phyloP scores from a whole-genome alignment of 192 early-diverging fungal species.

The Lobosporangium transversale region DNA sequence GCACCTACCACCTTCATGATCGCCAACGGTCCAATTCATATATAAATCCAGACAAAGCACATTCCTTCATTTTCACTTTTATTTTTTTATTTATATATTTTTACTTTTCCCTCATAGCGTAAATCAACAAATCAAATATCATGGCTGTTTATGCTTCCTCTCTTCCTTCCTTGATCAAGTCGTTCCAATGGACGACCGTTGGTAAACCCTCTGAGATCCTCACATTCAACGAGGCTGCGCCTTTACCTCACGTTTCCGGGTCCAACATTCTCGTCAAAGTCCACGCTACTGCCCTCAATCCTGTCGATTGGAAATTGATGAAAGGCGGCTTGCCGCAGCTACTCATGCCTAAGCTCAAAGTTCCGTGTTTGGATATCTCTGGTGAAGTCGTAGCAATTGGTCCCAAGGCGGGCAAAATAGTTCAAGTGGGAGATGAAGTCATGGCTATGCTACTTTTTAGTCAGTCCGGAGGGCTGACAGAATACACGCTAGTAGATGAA shows the following conservation, averaged over 20 bases:
- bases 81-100: neutral
- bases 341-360: constrained; percentile 24
- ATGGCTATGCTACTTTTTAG: constrained; percentile 29
- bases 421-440: constrained; percentile 48
- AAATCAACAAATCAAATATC: neutral
- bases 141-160: constrained; percentile 21
- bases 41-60: too few species aligned
- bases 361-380: constrained; percentile 31
- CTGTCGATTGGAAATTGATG: constrained; percentile 55
- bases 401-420: constrained; percentile 16
- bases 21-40: too few species aligned
- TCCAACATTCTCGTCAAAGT: constrained; percentile 47
- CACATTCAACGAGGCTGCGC: constrained; percentile 15
- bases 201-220: constrained; percentile 11
- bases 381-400: constrained; percentile 44
- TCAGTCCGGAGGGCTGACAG: constrained; percentile 21
- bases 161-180: constrained; percentile 22
- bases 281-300: constrained; percentile 47
- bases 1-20: too few species aligned
- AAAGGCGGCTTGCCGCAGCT: constrained; percentile 14
- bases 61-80: too few species aligned
- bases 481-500: constrained; percentile 25
- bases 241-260: constrained; percentile 15
- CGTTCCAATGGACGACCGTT: constrained; percentile 20
- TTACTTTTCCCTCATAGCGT: neutral